Conservation (phyloP, 2,329 filamentous ascomycete species). For the Aspergillus alliaceus region DNA sequence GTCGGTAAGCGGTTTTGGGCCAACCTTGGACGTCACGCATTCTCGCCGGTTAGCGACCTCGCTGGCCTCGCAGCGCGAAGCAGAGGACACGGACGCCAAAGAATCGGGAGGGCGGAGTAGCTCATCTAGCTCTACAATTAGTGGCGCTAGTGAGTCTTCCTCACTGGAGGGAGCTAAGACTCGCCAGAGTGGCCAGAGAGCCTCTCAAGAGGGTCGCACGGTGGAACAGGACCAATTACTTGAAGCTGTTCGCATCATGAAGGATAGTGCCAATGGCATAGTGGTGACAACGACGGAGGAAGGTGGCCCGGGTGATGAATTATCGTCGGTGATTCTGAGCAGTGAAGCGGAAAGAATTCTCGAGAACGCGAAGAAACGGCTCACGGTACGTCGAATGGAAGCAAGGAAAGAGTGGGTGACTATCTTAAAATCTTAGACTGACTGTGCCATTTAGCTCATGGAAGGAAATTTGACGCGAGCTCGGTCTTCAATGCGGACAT, state of each 20-base stretch:
- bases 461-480: slow-evolving; percentile 85
- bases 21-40: slow-evolving; percentile 9
- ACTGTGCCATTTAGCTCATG: slow-evolving; percentile 66
- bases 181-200: slow-evolving; percentile 2
- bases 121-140: slow-evolving; percentile 39
- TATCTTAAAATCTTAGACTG: slow-evolving; percentile 8
- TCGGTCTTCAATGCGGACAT: slow-evolving; percentile 63
- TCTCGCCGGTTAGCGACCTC: slow-evolving; percentile 16
- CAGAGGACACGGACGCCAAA: slow-evolving; percentile 56
- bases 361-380: slow-evolving; percentile 83
- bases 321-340: slow-evolving; percentile 74
- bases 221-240: slow-evolving; percentile 2
- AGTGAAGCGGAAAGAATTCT: slow-evolving; percentile 85
- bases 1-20: slow-evolving; percentile 18
- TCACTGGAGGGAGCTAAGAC: slow-evolving; percentile 13
- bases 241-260: neutral
- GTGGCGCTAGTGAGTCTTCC: slow-evolving; percentile 28
- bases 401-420: neutral
- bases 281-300: slow-evolving; percentile 40
- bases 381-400: slow-evolving; percentile 65
- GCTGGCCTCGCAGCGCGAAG: slow-evolving; percentile 39
- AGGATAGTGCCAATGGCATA: slow-evolving; percentile 20
- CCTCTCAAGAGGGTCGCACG: slow-evolving; percentile 3
- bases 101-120: slow-evolving; percentile 30
- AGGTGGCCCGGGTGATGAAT: slow-evolving; percentile 56